Percentiles rank a stretch among this genome's conserved stretches.
These are phyloP conservation scores for Penicillium frequentans DNA, from an alignment of 2,329 filamentous ascomycete species.

Conservation along the genomic window DNA sequence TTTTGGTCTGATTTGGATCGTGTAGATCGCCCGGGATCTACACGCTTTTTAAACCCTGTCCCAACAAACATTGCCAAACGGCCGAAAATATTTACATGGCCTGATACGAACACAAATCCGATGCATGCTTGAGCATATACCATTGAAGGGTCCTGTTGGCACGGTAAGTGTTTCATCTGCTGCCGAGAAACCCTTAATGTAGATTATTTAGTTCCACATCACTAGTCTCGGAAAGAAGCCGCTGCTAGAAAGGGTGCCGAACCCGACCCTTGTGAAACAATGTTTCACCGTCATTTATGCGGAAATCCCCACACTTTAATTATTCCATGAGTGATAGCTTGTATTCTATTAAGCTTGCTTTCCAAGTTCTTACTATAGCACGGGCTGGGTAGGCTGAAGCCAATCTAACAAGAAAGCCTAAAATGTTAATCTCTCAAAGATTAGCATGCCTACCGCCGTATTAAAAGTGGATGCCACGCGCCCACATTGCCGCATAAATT, in stretches of 20 bases:
- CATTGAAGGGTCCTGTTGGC: background rate
- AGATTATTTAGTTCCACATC: background rate
- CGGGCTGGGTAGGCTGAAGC: no score
- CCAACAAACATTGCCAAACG: background rate
- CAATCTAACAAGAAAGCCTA: no score
- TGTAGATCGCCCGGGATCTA: background rate
- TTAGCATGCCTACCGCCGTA: no score
- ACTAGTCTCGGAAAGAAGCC: background rate
- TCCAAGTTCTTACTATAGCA: background rate
- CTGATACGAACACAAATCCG: background rate
- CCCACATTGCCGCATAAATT: no score
- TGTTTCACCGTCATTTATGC: background rate
- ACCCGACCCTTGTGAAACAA: background rate
- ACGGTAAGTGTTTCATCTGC: background rate
- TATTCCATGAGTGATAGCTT: background rate
- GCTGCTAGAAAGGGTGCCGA: background rate
- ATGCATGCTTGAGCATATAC: background rate
- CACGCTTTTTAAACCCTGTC: background rate
- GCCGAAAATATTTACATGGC: background rate
- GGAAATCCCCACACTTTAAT: background rate
- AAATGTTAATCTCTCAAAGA: no score
- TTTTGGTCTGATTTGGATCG: background rate
- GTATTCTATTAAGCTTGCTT: background rate
- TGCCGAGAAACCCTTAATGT: background rate
- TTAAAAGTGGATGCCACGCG: no score